Base-by-base conservation (phyloP, 768 basidiomycete species). In the Leccinum subtestaceum region DNA sequence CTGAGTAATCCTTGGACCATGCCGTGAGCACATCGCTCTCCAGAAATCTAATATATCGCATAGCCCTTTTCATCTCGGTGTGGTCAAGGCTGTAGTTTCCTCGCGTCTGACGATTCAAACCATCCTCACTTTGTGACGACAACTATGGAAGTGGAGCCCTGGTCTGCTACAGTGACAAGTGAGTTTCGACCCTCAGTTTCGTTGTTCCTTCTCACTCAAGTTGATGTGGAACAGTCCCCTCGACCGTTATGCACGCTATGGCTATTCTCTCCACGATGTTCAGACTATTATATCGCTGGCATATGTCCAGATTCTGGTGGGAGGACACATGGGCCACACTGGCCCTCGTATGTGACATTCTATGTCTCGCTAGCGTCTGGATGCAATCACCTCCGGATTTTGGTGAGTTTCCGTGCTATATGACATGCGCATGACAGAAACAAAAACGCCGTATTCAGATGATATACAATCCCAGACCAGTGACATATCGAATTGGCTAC, bases 321-420 rank as follows among this genome's bases (percentile, higher is more conserved):
- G 70, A 71, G 23, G 70, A 71, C 34, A 45, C 59, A 32, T 72
- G 70, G 70, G 70, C 70, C 5, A 52, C 57, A 2, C 8, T 63
- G 34, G 69, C 70, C 7, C 69, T 71, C 34, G 15, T 66, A 49
- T 65, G 49, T 40, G 69, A 65, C 38, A 48, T 69, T 7, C 48
- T 8, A 10, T 71, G 66, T 55, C 57, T 71, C 7, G 47, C 47
- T 27, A 56, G 62, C 48, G 7, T 68, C 12, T 72, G 71, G 70
- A 62, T 63, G 23, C 32, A 52, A n/a, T 5, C 17, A 36, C 1
- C 19, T 5, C 58, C 60, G 0, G 1, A 1, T 1, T 12, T 0
- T 5, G 7, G 71, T 72, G 49, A 36, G 70, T 68, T 34, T 45
- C 23, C 4, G 15, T 11, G 3, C 13, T 12, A 17, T 4, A 15